Evolutionary conservation across 2,329 filamentous ascomycete genomes (phyloP), one percentile per base, ranked within the genome.

Genomic region (Aspergillus jensenii): DNA sequence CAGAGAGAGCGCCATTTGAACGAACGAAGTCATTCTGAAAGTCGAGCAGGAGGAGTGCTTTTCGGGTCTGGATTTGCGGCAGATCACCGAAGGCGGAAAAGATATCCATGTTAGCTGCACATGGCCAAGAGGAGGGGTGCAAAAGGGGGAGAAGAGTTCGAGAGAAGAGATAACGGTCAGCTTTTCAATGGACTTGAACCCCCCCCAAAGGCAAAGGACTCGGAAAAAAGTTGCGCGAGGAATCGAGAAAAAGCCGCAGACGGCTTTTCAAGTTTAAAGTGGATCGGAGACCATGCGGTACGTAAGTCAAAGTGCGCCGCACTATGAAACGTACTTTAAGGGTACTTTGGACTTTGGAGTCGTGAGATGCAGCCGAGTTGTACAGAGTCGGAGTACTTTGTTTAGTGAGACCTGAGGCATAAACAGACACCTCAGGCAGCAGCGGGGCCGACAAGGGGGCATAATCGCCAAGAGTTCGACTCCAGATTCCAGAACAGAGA

Each of bases 11-110:
- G 55, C 90, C 89, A 51, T 85, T 81, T 1, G 84, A 76, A 6
- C 85, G 81, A 58, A 96, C 78, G 68, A 98, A 96, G 72, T 97
- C 93, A 67, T 96, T 91, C 70, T 98, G 95, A 37, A 96, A 84
- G 68, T 96, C 93, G 62, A 97, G 82, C 17, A 96, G 78, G 19
- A 98, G 79, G 44, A 99, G 81, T 1, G 91, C 93, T 75, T 86
- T 84, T 56, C 82, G 78, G 23, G 84, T 86, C 61, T 83, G 76
- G 59, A 87, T 79, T 54, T 77, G 76, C 15, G 83, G 82, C 52
- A 73, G 59, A 59, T 66, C 58, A 49, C 65, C 66, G 43, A 71
- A 65, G 47, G 59, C 58, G 46, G 69, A 63, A 52, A 73, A 62
- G 65, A 67, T 62, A 62, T 62, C 71, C 71, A 74, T 52, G 17